phyloP scores from a whole-genome alignment of 345 rosid genomes.

The Firmiana major region DNA sequence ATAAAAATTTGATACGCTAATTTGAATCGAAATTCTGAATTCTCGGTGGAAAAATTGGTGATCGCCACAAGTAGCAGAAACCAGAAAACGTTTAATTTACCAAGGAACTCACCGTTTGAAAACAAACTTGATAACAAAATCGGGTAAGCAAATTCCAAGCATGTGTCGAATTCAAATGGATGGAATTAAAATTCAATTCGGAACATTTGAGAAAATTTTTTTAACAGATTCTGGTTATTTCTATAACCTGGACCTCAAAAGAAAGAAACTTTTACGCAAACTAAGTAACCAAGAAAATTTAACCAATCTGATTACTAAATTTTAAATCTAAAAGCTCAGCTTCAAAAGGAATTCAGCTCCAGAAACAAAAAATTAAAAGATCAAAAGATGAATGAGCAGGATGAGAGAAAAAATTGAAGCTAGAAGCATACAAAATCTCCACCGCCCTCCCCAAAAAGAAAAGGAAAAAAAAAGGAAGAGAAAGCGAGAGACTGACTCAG shows the following conservation, averaged over 20 bases:
- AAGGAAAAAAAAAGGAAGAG: neutral
- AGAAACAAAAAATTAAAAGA: neutral
- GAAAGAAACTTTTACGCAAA: neutral
- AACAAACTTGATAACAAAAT: neutral
- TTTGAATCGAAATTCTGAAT: neutral
- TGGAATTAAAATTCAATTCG: neutral
- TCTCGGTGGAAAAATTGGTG: neutral
- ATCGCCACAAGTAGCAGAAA: neutral
- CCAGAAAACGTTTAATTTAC: neutral
- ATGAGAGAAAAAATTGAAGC: neutral
- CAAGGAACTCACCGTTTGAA: neutral
- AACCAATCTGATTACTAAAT: neutral
- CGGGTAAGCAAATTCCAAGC: neutral
- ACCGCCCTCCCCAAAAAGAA: neutral
- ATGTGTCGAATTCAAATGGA: neutral
- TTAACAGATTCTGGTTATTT: neutral
- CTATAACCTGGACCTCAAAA: neutral
- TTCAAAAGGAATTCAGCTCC: constrained; percentile 8
- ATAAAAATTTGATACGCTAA: neutral
- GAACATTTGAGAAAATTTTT: neutral
- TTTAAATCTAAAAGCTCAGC: neutral
- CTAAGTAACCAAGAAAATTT: neutral
- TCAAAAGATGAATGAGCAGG: neutral
- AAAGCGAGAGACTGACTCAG: constrained; percentile 62
- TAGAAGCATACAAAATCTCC: neutral